Base-by-base conservation (phyloP, 2,329 filamentous ascomycete species). In the Metarhizium album region DNA sequence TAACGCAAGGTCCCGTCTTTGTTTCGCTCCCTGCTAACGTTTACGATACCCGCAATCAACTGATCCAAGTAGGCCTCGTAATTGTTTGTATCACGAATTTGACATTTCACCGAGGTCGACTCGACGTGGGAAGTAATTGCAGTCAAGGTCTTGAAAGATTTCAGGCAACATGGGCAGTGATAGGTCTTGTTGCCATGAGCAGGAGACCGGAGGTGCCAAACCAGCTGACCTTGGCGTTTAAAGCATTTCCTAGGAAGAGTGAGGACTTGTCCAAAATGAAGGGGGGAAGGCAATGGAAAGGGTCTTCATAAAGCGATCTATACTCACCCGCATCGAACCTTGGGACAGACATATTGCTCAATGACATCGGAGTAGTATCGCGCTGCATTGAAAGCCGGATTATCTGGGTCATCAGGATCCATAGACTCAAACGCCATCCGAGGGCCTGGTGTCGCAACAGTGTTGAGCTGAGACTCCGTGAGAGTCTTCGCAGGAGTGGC, bases 261-360 rank as follows among this genome's bases (percentile, higher is more conserved):
- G n/a, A 40, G 55, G 18, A 55, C 55, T 31, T 46, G 27, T 40
- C 49, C 43, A 33, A 29, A 4, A 5, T 20, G 23, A 11, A 20
- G 27, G 11, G 7, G 6, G 11, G 24, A 29, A n/a, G n/a, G n/a
- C n/a, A n/a, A n/a, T n/a, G n/a, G n/a, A 20, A 33, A 20, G 18
- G 13, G 16, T 14, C 7, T 24, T 35, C 31, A 42, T 29, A 9
- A 18, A 11, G 29, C 3, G 13, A 8, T 18, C 5, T n/a, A 2
- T 4, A 63, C 70, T 68, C 67, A 78, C 72, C 67, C 64, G 72
- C 82, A 84, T 3, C 61, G 57, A 1, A 57, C 54, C 50, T 76
- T 71, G 0, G 80, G 81, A 50, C 82, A 85, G 49, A 63, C 67
- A 64, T 72, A 85, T 46, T 66, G 69, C 45, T 65, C 60, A 1